These are phyloP conservation scores for Camellia sinensis DNA, from an alignment of 148 eudicot species.

Conservation along the genomic window DNA sequence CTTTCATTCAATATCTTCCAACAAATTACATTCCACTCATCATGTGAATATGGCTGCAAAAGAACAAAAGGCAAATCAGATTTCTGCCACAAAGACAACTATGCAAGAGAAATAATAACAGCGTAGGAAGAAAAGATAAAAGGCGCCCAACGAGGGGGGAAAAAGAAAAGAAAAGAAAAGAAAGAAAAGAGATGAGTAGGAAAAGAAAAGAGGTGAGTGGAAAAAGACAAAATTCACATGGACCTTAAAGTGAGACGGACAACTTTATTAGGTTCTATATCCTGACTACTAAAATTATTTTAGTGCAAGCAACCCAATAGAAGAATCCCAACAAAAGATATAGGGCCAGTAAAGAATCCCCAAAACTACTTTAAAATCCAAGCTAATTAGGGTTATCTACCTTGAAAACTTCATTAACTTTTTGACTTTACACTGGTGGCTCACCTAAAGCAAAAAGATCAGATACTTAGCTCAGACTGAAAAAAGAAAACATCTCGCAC, in stretches of 20 bases:
- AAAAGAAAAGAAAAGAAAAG: conserved; percentile 20
- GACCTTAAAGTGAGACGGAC: conserved; percentile 14
- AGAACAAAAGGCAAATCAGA: conserved; percentile 14
- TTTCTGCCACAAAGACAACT: conserved; percentile 6
- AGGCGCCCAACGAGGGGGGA: background rate
- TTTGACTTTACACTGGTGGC: background rate
- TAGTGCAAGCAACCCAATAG: background rate
- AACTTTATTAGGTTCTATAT: conserved; percentile 11
- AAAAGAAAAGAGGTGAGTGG: conserved; percentile 16
- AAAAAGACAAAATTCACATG: conserved; percentile 27
- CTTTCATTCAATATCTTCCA: conserved; percentile 7
- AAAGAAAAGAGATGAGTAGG: background rate
- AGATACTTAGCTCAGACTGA: conserved; percentile 4
- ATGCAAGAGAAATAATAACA: background rate
- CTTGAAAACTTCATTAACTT: background rate
- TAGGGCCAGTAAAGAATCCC: background rate
- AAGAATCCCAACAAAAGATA: background rate
- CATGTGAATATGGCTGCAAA: conserved; percentile 24
- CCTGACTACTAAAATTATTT: background rate
- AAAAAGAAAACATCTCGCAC: background rate
- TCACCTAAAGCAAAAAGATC: conserved; percentile 10
- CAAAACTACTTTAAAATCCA: background rate
- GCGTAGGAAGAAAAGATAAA: conserved; percentile 5
- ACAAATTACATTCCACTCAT: conserved; percentile 15
- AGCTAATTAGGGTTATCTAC: background rate